A percentile compares a stretch with the other conserved stretches of the same genome.
phyloP scores from a whole-genome alignment of 2,329 filamentous ascomycete species.

The Cercospora brassicicola region DNA sequence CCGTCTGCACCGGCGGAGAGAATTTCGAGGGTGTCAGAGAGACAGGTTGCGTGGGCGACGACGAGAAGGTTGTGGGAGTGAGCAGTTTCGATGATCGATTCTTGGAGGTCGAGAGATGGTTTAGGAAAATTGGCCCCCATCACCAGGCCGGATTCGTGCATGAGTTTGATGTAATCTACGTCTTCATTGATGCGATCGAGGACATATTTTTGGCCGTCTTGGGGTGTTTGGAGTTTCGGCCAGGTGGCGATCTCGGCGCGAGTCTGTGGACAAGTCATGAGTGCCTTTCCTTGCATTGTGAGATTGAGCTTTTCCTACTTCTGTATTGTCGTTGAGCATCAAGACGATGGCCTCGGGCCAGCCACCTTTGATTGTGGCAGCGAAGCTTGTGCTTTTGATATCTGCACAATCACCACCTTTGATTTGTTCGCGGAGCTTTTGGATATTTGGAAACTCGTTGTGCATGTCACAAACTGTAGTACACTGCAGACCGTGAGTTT shows the following conservation, averaged over 20 bases:
- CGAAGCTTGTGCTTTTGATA: constrained; percentile 52
- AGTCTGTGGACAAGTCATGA: constrained; percentile 6
- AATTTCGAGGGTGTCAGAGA: constrained; percentile 46
- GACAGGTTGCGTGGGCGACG: constrained; percentile 45
- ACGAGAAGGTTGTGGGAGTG: constrained; percentile 41
- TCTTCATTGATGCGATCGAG: constrained; percentile 44
- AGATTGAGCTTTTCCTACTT: constrained; percentile 21
- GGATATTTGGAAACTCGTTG: constrained; percentile 41
- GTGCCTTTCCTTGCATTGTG: neutral
- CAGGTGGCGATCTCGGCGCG: constrained; percentile 47
- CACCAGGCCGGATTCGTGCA: constrained; percentile 51
- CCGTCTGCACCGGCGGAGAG: constrained; percentile 47
- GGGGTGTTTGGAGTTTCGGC: constrained; percentile 48
- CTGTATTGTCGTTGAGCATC: constrained; percentile 40
- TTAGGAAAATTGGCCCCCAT: constrained; percentile 27
- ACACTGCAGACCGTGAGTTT: neutral
- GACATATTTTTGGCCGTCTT: constrained; percentile 48
- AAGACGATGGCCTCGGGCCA: constrained; percentile 52
- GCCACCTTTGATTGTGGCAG: constrained; percentile 54
- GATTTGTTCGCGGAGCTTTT: constrained; percentile 35
- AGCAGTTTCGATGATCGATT: constrained; percentile 46
- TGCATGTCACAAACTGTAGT: constrained; percentile 53
- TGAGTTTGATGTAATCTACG: constrained; percentile 54
- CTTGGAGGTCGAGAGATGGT: constrained; percentile 49
- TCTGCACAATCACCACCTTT: constrained; percentile 45